A percentile compares a stretch with the other conserved stretches of the same genome.
These are phyloP conservation scores for Talaromyces funiculosus DNA, from an alignment of 2,329 filamentous ascomycete species.

Conservation along the genomic window DNA sequence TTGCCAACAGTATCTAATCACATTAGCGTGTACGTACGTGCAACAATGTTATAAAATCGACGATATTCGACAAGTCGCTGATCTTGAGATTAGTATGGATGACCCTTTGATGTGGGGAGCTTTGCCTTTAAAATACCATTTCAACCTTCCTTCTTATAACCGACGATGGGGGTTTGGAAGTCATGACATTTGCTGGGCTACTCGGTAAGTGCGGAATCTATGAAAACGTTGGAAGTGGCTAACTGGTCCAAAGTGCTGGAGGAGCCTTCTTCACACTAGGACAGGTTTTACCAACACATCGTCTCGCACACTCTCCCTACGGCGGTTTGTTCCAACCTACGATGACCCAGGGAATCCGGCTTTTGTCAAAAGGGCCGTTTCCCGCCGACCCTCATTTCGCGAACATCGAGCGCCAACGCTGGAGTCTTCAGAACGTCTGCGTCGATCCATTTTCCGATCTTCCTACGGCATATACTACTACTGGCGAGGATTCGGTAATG, in stretches of 20 bases:
- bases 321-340: constrained; percentile 90
- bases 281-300: constrained; percentile 86
- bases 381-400: constrained; percentile 42
- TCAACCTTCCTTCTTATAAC: constrained; percentile 59
- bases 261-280: constrained; percentile 81
- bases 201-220: constrained; percentile 53
- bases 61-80: constrained; percentile 19
- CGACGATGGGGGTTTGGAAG: constrained; percentile 85
- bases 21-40: constrained; percentile 71
- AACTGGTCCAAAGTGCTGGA: constrained; percentile 47
- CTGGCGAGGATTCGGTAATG: constrained; percentile 48
- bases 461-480: constrained; percentile 36
- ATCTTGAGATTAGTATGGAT: constrained; percentile 61
- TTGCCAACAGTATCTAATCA: constrained; percentile 70
- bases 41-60: constrained; percentile 14
- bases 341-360: constrained; percentile 74
- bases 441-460: constrained; percentile 45
- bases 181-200: constrained; percentile 92
- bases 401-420: constrained; percentile 29
- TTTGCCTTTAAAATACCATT: constrained; percentile 67
- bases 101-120: constrained; percentile 93
- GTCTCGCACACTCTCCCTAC: constrained; percentile 66
- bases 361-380: constrained; percentile 67
- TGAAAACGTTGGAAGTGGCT: neutral
- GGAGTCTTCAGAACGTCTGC: constrained; percentile 38